These are phyloP conservation scores for Sesbania bispinosa DNA, from an alignment of 306 rosid species.

Conservation along the genomic window DNA sequence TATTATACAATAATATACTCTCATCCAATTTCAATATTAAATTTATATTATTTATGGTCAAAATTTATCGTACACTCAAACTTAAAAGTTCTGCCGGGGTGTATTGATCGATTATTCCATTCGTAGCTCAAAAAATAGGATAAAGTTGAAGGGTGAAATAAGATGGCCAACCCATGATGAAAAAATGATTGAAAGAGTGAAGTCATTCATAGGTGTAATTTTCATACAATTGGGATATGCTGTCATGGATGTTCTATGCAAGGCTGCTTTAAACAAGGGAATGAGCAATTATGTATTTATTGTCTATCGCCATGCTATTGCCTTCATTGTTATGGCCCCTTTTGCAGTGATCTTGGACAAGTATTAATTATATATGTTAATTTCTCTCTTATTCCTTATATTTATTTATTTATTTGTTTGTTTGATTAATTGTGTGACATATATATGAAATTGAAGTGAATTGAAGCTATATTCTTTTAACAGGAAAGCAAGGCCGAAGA, in stretches of 20 bases:
- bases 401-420: neutral
- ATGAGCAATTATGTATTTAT: slow-evolving; percentile 82
- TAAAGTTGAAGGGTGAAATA: too few relatives aligned
- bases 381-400: neutral
- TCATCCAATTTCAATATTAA: too few relatives aligned
- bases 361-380: slow-evolving; percentile 47
- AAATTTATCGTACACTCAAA: too few relatives aligned
- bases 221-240: slow-evolving; percentile 76
- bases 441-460: neutral
- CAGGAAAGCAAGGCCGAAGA: slow-evolving; percentile 80
- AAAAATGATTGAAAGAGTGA: slow-evolving; percentile 32
- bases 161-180: too few relatives aligned
- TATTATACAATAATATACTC: too few relatives aligned
- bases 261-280: slow-evolving; percentile 80
- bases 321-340: slow-evolving; percentile 56
- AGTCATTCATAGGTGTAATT: slow-evolving; percentile 64
- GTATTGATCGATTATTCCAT: too few relatives aligned
- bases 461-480: neutral
- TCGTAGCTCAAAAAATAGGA: too few relatives aligned
- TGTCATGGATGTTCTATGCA: slow-evolving; percentile 70
- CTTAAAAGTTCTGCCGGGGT: too few relatives aligned
- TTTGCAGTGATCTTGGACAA: slow-evolving; percentile 70
- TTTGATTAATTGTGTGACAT: neutral
- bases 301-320: slow-evolving; percentile 74
- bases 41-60: too few relatives aligned